Evolutionary conservation across 192 early-diverging fungal species (phyloP).

Genomic region (Phycomyces nitens): DNA sequence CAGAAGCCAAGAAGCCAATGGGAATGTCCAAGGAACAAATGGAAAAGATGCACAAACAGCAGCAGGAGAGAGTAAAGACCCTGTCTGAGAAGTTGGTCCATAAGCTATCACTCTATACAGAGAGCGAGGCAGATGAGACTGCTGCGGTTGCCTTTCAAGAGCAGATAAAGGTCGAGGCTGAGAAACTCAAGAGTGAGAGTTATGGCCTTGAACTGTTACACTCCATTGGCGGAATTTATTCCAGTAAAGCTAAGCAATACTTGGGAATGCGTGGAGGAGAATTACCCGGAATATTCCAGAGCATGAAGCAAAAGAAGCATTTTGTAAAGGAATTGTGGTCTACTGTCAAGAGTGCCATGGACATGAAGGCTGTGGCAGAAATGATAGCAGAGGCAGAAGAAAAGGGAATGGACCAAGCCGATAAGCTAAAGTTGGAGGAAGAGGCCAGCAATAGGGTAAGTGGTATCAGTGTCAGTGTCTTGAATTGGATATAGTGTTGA

Average conservation of each 20-base stretch:
- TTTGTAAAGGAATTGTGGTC: constrained; percentile 40
- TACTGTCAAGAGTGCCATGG: constrained; percentile 31
- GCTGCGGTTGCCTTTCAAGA: constrained; percentile 60
- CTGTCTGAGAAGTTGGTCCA: constrained; percentile 59
- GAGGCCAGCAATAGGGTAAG: constrained; percentile 11
- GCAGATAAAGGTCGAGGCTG: constrained; percentile 67
- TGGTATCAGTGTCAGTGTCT: too few species aligned
- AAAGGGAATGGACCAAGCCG: constrained; percentile 31
- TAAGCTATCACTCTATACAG: constrained; percentile 72
- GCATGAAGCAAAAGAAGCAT: constrained; percentile 46
- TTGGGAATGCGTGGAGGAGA: constrained; percentile 46
- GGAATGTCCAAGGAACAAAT: constrained; percentile 48
- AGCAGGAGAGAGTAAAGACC: constrained; percentile 57
- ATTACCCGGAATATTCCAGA: constrained; percentile 33
- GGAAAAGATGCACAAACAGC: constrained; percentile 46
- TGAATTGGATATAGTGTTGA: too few species aligned
- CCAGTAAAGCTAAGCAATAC: constrained; percentile 71
- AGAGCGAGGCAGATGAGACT: constrained; percentile 46
- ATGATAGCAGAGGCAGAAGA: constrained; percentile 30
- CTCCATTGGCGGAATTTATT: constrained; percentile 78
- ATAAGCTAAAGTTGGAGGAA: constrained; percentile 34
- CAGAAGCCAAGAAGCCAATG: constrained; percentile 32
- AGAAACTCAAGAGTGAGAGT: constrained; percentile 73
- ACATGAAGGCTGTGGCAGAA: constrained; percentile 24
- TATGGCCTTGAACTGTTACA: constrained; percentile 85